phyloP scores from a whole-genome alignment of 768 basidiomycete genomes.

The Mycena albidolilacea region DNA sequence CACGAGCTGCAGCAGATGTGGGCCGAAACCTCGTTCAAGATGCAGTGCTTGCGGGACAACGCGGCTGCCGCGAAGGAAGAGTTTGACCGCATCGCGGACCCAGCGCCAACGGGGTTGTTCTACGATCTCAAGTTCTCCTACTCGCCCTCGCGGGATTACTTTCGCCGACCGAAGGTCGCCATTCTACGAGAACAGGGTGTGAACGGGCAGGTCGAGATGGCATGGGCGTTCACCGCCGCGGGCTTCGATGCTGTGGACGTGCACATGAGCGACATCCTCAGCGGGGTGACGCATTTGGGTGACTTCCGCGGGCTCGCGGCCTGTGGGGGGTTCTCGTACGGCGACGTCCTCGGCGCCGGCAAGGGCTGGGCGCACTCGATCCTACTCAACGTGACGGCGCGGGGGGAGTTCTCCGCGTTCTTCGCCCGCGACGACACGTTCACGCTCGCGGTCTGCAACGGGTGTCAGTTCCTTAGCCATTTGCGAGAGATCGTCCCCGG shows the following conservation, averaged over 20 bases:
- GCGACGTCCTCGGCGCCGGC: constrained; percentile 97
- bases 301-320: constrained; percentile 92
- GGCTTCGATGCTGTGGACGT: constrained; percentile 97
- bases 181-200: constrained; percentile 98
- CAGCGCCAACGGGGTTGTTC: constrained; percentile 71
- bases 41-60: constrained; percentile 93
- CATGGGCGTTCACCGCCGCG: constrained; percentile 94
- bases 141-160: constrained; percentile 54
- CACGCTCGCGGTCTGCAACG: constrained; percentile 96
- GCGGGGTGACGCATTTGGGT: constrained; percentile 71
- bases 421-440: constrained; percentile 89
- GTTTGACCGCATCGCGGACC: constrained; percentile 79
- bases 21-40: constrained; percentile 95
- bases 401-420: constrained; percentile 85
- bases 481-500: constrained; percentile 92
- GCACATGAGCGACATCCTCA: constrained; percentile 96
- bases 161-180: constrained; percentile 87
- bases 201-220: constrained; percentile 99
- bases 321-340: constrained; percentile 99
- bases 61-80: constrained; percentile 85
- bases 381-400: constrained; percentile 82
- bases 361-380: constrained; percentile 99
- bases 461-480: constrained; percentile 96
- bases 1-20: constrained; percentile 85
- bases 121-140: constrained; percentile 80